These are phyloP conservation scores for Catunica adiposa DNA, from an alignment of 2,329 filamentous ascomycete species.

Conservation along the genomic window DNA sequence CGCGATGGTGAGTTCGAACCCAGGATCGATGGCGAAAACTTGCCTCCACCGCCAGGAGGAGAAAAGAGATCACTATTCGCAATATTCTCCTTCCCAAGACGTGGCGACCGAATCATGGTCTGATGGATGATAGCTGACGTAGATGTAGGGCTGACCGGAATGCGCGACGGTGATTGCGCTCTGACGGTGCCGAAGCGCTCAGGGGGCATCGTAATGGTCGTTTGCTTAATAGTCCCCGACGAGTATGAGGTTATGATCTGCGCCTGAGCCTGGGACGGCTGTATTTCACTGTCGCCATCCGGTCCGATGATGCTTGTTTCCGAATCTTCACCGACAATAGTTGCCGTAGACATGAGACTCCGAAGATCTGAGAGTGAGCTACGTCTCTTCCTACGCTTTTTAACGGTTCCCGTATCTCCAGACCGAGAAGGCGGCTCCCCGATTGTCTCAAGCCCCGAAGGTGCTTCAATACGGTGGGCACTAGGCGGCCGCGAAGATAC, in stretches of 20 bases:
- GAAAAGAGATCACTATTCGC: conserved; percentile 18
- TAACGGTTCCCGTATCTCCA: conserved; percentile 22
- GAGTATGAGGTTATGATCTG: conserved; percentile 12
- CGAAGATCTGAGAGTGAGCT: conserved; percentile 84
- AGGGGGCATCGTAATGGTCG: conserved; percentile 12
- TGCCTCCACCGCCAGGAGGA: conserved; percentile 7
- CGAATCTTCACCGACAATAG: conserved; percentile 24
- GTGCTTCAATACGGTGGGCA: conserved; percentile 34
- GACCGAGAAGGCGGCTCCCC: conserved; percentile 36
- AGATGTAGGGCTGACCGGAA: conserved; percentile 34
- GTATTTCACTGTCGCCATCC: neutral
- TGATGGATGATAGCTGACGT: conserved; percentile 11
- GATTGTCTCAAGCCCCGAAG: conserved; percentile 37
- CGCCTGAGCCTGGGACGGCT: conserved; percentile 3
- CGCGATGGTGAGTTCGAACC: conserved; percentile 15
- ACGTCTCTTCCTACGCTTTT: conserved; percentile 58
- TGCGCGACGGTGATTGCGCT: conserved; percentile 30
- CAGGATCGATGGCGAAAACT: neutral
- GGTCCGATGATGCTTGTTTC: conserved; percentile 11
- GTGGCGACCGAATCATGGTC: conserved; percentile 23
- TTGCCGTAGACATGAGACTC: conserved; percentile 46
- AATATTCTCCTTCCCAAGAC: conserved; percentile 32
- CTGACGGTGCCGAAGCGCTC: conserved; percentile 16
- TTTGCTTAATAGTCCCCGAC: conserved; percentile 12
- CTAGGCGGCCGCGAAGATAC: conserved; percentile 32